Evolutionary conservation across 2,329 filamentous ascomycete genomes (phyloP), one percentile per base, ranked within the genome.

Genomic region (Penicillium sp.): DNA sequence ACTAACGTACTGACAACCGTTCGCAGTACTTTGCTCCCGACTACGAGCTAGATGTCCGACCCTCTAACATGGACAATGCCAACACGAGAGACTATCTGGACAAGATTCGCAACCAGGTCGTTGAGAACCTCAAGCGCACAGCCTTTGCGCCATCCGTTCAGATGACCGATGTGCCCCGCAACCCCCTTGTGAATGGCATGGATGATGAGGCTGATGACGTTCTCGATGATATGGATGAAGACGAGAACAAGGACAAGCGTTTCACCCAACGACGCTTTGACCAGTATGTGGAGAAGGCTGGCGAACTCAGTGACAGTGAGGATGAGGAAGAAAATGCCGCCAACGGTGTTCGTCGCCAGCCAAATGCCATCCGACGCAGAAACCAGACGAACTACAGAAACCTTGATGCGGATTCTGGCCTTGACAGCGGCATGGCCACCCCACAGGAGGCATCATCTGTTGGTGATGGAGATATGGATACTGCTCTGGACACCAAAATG

Each of bases 231-330:
- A 62, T 87, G 1, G 90, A 97, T 48, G 87, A 88, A 37, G 90
- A 96, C 50, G 79, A 87, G 53, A 89, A 93, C 62, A 84, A 87
- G 54, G 91, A 97, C 59, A 79, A 79, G 39, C 84, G 91, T 17
- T 81, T 84, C 66, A 94, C 88, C 0, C 79, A 93, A 63, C 83
- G 87, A 23, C 80, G 83, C 48, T 89, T 86, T 74, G 91, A 97
- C 49, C 83, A 89, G 64, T 82, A 79, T 33, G 77, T 88, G 17
- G 78, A 82, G 37, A 80, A 86, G 42, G 80, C 87, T 6, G 86
- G 86, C 53, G 91, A 96, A 60, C 80, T 90, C 29, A 86, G 89
- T 43, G 86, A 93, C 29, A 94, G 87, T 49, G 89, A 94, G 45
- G 88, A 95, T 44, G 91, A 97, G 55, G 88, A 94, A 8, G 80